Evolutionary conservation across 2,329 filamentous ascomycete species (phyloP), one percentile per base, ranked within the genome.

Genomic region (Chaetothyriales sp.): DNA sequence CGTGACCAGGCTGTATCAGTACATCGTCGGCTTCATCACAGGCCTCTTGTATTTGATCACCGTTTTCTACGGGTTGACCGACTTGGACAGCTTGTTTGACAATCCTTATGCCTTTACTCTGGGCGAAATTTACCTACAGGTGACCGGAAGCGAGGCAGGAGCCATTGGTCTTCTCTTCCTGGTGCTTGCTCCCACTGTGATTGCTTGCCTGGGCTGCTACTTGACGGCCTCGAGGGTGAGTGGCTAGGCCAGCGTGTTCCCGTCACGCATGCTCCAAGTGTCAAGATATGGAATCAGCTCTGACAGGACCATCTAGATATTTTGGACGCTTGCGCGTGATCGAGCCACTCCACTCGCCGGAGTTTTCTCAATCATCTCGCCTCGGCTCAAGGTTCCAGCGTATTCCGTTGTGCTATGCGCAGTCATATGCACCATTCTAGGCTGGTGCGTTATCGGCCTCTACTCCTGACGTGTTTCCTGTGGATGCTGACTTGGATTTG

Each of bases 121-220:
- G 13, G 77, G 80, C 8, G 77, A 81, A 2, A 81, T 86, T 54
- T 86, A 85, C 64, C 71, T 63, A 25, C 78, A 81, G 63, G 77
- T 76, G 0, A 80, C 77, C 0, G 71, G 73, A 0, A 74, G 72
- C 1, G 68, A 66, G 0, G 69, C 69, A 0, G 77, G 76, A 1
- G 74, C 77, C 0, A 70, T 74, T 0, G 76, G 74, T 0, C 65
- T 81, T 2, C 67, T 79, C 0, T 64, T 76, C 25, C 69, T 85
- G 1, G 70, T 77, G 29, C 72, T 78, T 56, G 63, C 81, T 1
- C 73, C 76, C 2, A 75, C 73, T 1, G 67, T 78, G 54, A 70
- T 73, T 55, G 74, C 73, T 46, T 67, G 73, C 22, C 71, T 77
- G 9, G 80, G 80, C 8, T 73, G 70, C 55, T 81, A 78, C 64